phyloP scores from a whole-genome alignment of 2,329 filamentous ascomycete genomes.

The Neodidymelliopsis sp. region DNA sequence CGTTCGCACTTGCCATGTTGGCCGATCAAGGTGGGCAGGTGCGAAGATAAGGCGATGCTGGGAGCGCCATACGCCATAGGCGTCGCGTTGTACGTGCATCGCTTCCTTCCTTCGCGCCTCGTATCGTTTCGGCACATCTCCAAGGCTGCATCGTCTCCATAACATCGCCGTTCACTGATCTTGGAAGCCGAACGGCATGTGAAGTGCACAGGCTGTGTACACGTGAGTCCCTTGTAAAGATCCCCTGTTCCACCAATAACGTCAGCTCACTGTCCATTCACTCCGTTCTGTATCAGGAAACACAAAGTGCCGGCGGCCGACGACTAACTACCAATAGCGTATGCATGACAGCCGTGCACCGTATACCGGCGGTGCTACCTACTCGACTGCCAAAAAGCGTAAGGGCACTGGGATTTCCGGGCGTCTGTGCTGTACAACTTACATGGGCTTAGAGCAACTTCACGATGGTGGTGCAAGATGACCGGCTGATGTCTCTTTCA shows the following conservation, averaged over 20 bases:
- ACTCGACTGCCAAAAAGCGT: constrained; percentile 4
- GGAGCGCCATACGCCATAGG: constrained; percentile 8
- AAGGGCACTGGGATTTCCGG: constrained; percentile 7
- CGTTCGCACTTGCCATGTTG: neutral
- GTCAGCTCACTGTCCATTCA: constrained; percentile 15
- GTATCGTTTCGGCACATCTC: constrained; percentile 14
- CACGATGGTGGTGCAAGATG: constrained; percentile 19
- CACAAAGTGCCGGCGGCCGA: constrained; percentile 9
- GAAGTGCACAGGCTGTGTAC: constrained; percentile 17
- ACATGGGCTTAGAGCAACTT: constrained; percentile 8
- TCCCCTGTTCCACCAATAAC: constrained; percentile 16
- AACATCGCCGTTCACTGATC: constrained; percentile 16
- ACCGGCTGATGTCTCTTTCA: constrained; percentile 17
- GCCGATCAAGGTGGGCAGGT: neutral
- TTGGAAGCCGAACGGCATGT: constrained; percentile 24
- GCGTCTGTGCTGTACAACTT: constrained; percentile 11
- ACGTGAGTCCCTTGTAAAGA: constrained; percentile 25
- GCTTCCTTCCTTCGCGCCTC: constrained; percentile 11
- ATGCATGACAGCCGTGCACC: neutral
- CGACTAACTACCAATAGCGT: constrained; percentile 4
- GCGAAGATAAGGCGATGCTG: constrained; percentile 4
- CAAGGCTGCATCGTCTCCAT: constrained; percentile 7
- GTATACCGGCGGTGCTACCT: neutral
- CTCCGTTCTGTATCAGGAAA: constrained; percentile 29
- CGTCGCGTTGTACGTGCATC: constrained; percentile 3